Evolutionary conservation across 2,329 filamentous ascomycete species (phyloP), one percentile per base, ranked within the genome.

Genomic region (Colletotrichum chlorophyti): DNA sequence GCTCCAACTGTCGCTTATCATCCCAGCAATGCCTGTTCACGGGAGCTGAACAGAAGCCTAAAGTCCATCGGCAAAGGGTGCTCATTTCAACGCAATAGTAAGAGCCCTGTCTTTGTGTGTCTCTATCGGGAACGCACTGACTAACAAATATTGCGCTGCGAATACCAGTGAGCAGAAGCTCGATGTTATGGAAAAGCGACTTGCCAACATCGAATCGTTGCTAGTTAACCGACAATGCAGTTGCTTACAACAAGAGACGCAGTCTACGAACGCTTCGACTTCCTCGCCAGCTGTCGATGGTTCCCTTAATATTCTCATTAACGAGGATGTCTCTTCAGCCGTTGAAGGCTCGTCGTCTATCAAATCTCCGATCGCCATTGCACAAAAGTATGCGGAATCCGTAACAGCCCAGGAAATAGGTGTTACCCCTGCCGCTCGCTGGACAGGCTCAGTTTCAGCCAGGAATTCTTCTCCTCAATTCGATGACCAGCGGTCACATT

Each of bases 21-120:
- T 19, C 17, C 1, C 52, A 54, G 9, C 17, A 40, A 14, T 54
- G 52, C 35, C 31, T 17, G 7, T 54, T 49, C 15, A 49, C 43
- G 3, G 52, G 52, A 11, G 43, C 35, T 21, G 52, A 35, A 2
- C 52, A 54, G n/a, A 54, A 45, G n/a, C 52, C 52, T n/a, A 49
- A 54, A 15, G 43, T 48, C 12, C 32, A 32, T 5, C 26, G 52
- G 12, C 52, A 54, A 9, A 49, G 35, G 34, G 52, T 54, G 6
- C 43, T 26, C 4, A 29, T 54, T 2, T 48, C 52, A 14, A 15
- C 26, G 3, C 52, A 48, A 12, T 54, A 41, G 52, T 54, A 34
- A 12, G 43, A 0, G 4, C 14, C 12, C 5, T 15, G 6, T n/a
- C n/a, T n/a, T n/a, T n/a, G n/a, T n/a, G n/a, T n/a, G n/a, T n/a